Base-by-base conservation (phyloP, 257 asterid genomes). In the Nicotiana attenuata region DNA sequence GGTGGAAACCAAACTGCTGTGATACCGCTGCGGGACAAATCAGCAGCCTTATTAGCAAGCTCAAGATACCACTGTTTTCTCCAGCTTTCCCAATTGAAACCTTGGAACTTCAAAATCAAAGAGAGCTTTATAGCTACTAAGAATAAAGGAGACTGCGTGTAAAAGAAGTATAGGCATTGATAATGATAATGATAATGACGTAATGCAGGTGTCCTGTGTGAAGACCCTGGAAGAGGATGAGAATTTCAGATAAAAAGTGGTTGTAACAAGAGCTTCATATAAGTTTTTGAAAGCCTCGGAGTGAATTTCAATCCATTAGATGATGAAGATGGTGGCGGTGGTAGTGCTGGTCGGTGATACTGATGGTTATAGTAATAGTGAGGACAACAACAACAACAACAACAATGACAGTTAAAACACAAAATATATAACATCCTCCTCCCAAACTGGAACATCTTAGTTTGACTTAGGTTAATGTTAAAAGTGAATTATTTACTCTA, bases 1-100 rank as follows among this genome's bases (percentile, higher is more conserved):
- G 90, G 90, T 3, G 90, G 90, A 45, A 88, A 33, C 89, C 90
- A 88, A 52, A 88, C 86, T 5, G 88, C 87, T 61, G 90, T 88
- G 82, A 88, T 76, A 76, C 90, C 90, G 69, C 81, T 69, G 57
- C 85, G 87, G 65, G 90, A 85, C 85, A 88, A 86, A 64, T 88
- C 90, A 60, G 89, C 79, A 56, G 89, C 90, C 81, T 82, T 88
- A 78, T 66, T 63, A 45, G 87, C 85, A 78, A 88, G 90, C 64
- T 88, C 89, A 69, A 82, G 83, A 63, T 88, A 86, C 90, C 90
- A 88, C 79, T 52, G 77, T 78, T 85, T 84, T 82, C 88, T 84
- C 86, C 86, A 86, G 82, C 89, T 85, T 85, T 88, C 90, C 90
- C 90, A 88, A 85, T 88, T 88, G 84, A 88, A 88, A 60, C 87